Evolutionary conservation across 495 filamentous ascomycete species (phyloP).

Genomic region (Podospora bellae-mahoneyi): DNA sequence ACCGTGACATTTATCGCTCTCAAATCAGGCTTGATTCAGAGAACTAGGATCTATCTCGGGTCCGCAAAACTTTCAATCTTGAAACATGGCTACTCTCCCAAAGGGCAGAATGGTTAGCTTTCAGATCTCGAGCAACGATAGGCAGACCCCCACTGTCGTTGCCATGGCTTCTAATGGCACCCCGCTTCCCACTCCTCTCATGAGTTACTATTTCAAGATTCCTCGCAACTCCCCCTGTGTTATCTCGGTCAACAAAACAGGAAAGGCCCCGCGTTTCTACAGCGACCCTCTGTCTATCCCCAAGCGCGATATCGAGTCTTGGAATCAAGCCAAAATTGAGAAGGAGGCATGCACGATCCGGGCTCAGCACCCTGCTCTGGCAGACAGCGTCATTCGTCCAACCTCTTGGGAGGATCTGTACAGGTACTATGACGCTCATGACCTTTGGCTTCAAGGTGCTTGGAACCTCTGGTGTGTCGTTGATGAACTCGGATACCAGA

Average conservation of each 20-base stretch:
- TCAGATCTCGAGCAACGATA: neutral
- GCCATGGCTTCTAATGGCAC: neutral
- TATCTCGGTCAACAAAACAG: neutral
- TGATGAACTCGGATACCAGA: conserved; percentile 18
- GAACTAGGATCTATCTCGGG: neutral
- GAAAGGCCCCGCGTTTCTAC: neutral
- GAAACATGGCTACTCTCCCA: neutral
- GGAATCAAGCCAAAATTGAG: conserved; percentile 23
- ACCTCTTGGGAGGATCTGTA: conserved; percentile 38
- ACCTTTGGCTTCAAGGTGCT: conserved; percentile 45
- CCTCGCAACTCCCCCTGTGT: neutral
- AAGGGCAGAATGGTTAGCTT: neutral
- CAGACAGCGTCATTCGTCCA: conserved; percentile 27
- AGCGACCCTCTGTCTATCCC: neutral
- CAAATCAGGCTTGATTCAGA: neutral
- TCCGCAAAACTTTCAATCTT: neutral
- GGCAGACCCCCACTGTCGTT: neutral
- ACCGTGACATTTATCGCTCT: neutral
- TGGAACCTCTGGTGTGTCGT: conserved; percentile 45
- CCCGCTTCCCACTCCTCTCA: neutral
- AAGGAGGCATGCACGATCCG: conserved; percentile 31
- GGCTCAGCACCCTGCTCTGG: conserved; percentile 31
- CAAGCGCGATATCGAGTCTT: neutral
- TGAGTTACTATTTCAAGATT: neutral
- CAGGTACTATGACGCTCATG: conserved; percentile 51